Conservation (phyloP, 2,329 filamentous ascomycete species). For the Huntiella decipiens region DNA sequence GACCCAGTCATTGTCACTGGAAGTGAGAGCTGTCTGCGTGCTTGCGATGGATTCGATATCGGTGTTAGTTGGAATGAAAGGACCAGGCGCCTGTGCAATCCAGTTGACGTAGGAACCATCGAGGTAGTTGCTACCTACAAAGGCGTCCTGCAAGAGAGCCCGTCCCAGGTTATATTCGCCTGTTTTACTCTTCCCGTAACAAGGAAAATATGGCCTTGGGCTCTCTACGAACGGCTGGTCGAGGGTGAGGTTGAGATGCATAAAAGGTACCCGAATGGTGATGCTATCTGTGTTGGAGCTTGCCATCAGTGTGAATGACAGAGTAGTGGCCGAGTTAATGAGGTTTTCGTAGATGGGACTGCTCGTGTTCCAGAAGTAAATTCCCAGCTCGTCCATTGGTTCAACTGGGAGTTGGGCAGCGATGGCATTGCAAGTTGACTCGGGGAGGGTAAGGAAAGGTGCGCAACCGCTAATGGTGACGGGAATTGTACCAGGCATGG, state of each 20-base stretch:
- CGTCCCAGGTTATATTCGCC: not conserved
- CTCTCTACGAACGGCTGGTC: not conserved
- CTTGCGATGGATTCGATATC: not conserved
- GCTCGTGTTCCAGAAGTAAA: not conserved
- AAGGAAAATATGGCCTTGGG: not conserved
- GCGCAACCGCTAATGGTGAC: not conserved
- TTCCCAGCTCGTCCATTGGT: not conserved
- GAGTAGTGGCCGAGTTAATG: not conserved
- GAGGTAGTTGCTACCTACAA: not conserved
- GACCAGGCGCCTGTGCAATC: not conserved
- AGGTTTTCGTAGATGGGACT: not conserved
- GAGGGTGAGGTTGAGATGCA: not conserved
- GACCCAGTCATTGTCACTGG: not conserved
- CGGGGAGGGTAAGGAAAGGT: not conserved
- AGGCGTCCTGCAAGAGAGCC: not conserved
- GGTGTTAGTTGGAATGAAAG: not conserved
- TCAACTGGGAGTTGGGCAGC: not conserved
- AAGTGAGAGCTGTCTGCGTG: not conserved
- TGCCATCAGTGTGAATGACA: not conserved
- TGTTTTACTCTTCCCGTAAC: not conserved
- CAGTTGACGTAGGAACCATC: not conserved
- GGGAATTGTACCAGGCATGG: not conserved
- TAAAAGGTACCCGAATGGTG: not conserved
- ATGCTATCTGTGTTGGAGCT: not conserved
- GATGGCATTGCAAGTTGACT: not conserved